A percentile compares a stretch with the other conserved stretches of the same genome.
phyloP scores from a whole-genome alignment of 371 early-diverging fungal species.

The Mucor velutinosus region DNA sequence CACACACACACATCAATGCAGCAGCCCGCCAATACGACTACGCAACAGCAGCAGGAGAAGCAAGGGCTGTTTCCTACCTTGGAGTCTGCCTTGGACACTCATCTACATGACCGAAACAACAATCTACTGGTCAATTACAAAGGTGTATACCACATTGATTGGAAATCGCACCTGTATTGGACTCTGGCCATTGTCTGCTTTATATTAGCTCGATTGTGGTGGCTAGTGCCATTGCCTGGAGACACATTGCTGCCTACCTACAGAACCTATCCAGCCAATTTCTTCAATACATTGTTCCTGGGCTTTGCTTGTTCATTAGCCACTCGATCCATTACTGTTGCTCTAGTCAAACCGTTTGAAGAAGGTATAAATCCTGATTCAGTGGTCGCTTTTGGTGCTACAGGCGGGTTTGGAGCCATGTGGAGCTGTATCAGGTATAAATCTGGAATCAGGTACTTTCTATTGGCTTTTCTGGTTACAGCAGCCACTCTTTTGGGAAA shows the following conservation, averaged over 20 bases:
- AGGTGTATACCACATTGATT: constrained; percentile 7
- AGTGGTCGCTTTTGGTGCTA: constrained; percentile 3
- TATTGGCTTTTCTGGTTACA: constrained; percentile 13
- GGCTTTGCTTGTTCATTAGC: constrained; percentile 5
- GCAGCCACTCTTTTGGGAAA: constrained; percentile 12
- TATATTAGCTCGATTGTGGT: constrained; percentile 16
- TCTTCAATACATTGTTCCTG: constrained; percentile 13
- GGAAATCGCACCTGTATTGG: constrained; percentile 14
- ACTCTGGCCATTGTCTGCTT: constrained; percentile 6
- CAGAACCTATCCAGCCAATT: constrained; percentile 21
- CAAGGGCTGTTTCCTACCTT: background rate
- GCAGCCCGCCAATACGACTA: constrained; percentile 2
- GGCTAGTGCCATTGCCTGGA: constrained; percentile 23
- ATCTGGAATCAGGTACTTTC: constrained; percentile 21
- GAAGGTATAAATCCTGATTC: constrained; percentile 19
- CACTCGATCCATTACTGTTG: constrained; percentile 15
- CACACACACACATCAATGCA: constrained; percentile 39
- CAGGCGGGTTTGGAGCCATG: constrained; percentile 20
- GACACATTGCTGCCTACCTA: constrained; percentile 8
- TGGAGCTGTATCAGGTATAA: constrained; percentile 11
- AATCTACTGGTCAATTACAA: background rate
- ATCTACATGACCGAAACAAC: background rate
- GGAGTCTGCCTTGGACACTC: background rate
- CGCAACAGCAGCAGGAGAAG: background rate
- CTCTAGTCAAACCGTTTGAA: constrained; percentile 8